phyloP scores from a whole-genome alignment of 768 basidiomycete species.

The Boletus rex-veris region DNA sequence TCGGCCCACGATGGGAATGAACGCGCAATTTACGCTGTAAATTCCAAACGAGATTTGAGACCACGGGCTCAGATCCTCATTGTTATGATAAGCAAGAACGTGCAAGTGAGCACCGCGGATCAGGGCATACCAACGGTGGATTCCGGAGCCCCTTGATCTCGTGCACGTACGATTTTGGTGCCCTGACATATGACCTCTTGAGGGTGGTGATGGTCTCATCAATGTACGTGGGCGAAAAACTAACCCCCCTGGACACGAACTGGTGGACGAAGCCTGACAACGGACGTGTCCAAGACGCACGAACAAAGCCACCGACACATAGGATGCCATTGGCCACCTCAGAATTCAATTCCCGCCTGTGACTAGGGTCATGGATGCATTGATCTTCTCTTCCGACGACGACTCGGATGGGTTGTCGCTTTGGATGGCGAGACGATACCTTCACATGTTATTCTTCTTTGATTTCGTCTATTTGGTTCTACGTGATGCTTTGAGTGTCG shows the following conservation, averaged over 20 bases:
- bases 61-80: conserved; percentile 50
- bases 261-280: background rate
- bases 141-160: conserved; percentile 45
- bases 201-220: conserved; percentile 46
- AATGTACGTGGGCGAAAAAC: conserved; percentile 39
- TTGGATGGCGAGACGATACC: too few species aligned
- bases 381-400: too few species aligned
- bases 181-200: conserved; percentile 52
- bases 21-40: conserved; percentile 57
- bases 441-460: too few species aligned
- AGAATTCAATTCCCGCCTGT: too few species aligned
- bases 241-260: background rate
- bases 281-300: background rate
- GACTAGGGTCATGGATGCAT: too few species aligned
- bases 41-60: conserved; percentile 65
- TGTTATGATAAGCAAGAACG: conserved; percentile 59
- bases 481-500: too few species aligned
- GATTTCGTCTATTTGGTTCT: too few species aligned
- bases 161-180: conserved; percentile 50
- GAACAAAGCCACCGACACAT: background rate
- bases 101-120: conserved; percentile 12
- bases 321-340: background rate
- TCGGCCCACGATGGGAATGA: conserved; percentile 55
- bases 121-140: background rate
- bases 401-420: too few species aligned